A percentile compares a stretch with the other conserved stretches of the same genome.
phyloP scores from a whole-genome alignment of 345 rosid genomes.

The Sonneratia caseolaris region DNA sequence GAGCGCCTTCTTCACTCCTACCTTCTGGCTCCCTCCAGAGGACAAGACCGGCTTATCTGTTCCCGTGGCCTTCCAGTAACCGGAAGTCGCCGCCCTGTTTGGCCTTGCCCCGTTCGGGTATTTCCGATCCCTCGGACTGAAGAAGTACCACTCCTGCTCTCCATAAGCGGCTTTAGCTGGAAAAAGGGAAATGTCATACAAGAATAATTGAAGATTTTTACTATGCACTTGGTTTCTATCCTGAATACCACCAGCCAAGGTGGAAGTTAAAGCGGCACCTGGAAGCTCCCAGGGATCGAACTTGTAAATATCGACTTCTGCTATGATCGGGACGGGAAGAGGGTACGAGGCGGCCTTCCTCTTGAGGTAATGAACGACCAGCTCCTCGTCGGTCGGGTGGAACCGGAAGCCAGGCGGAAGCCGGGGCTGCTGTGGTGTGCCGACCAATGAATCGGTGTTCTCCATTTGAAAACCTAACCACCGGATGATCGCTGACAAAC shows the following conservation, averaged over 20 bases:
- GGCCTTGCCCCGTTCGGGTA: slow-evolving; percentile 98
- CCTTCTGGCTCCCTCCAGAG: slow-evolving; percentile 50
- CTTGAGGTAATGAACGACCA: slow-evolving; percentile 82
- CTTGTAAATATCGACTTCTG: slow-evolving; percentile 87
- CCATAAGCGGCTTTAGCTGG: slow-evolving; percentile 83
- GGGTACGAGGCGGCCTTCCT: slow-evolving; percentile 68
- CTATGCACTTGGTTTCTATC: too few relatives aligned
- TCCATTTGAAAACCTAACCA: slow-evolving; percentile 33
- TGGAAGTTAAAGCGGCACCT: slow-evolving; percentile 14
- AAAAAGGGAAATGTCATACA: neutral
- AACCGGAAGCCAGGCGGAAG: slow-evolving; percentile 96
- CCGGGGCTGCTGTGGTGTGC: slow-evolving; percentile 57
- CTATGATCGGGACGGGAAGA: slow-evolving; percentile 74
- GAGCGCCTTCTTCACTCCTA: slow-evolving; percentile 86
- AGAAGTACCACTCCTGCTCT: slow-evolving; percentile 94
- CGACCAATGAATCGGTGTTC: slow-evolving; percentile 62
- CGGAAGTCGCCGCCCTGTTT: slow-evolving; percentile 89
- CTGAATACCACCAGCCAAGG: too few relatives aligned
- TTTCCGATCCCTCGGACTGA: slow-evolving; percentile 90
- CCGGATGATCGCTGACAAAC: too few relatives aligned
- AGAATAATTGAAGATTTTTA: too few relatives aligned
- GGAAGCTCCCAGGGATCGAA: slow-evolving; percentile 99
- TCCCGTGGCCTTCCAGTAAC: slow-evolving; percentile 99
- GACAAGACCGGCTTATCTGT: slow-evolving; percentile 86
- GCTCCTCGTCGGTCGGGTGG: slow-evolving; percentile 97